Base-by-base conservation (phyloP, 202 grass and related monocot genomes). In the Zizania palustris region DNA sequence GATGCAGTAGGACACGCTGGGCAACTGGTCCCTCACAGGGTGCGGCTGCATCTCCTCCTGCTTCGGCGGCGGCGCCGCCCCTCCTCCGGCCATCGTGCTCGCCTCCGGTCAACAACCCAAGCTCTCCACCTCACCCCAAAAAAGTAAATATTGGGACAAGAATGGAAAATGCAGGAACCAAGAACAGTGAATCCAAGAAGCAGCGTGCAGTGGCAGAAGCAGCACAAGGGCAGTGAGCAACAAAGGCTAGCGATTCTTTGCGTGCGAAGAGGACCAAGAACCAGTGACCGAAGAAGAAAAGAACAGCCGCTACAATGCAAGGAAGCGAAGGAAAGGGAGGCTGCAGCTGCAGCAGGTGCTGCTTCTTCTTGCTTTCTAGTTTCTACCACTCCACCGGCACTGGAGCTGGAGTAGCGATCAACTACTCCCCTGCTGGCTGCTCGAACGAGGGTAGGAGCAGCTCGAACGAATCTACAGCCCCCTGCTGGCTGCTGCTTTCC, bases 31-130 rank as follows among this genome's bases (percentile, higher is more conserved):
- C 85, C 74, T 97, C 59, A 86, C 73, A 45, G 53, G 85, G 67
- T 92, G 93, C 35, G 93, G 87, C 45, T 86, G 82, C 65, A 97
- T 43, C 85, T 97, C 93, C 35, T 97, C 93, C 68, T 86, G 85
- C 90, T 97, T 97, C 22, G 90, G 90, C 50, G 85, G 84, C 73
- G 93, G 87, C 80, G 90, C 89, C 49, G 93, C 76, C 73, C 82
- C 82, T 78, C 82, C 82, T 65, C 82, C 82, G 49, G 76, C 90
- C 85, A 88, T 87, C 64, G 36, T 65, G 42, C 40, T 82, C 59
- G 45, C 7, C 9, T 69, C 33, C 34, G 4, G 45, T 9, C 21
- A 55, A 22, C 36, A 63, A 75, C 56, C 44, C 5, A 28, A 56
- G 1, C 36, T 16, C 54, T 60, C 61, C 76, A 67, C 79, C 59